Percentiles rank a stretch among this genome's conserved stretches.
phyloP scores from a whole-genome alignment of 768 basidiomycete species.

The Holtermannia corniformis region DNA sequence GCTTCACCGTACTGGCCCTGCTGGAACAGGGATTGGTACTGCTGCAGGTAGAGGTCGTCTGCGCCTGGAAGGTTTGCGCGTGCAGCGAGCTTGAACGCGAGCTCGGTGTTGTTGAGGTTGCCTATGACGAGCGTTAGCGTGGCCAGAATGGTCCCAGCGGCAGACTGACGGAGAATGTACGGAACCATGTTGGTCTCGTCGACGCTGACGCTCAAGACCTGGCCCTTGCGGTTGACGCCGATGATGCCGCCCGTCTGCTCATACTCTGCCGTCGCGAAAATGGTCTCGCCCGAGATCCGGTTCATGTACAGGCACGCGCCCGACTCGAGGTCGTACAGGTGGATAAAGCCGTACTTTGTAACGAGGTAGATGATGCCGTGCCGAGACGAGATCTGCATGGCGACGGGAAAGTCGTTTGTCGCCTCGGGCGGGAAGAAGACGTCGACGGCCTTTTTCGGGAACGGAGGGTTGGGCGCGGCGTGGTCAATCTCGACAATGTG shows the following conservation, averaged over 20 bases:
- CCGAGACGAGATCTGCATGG: constrained; percentile 96
- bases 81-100: constrained; percentile 95
- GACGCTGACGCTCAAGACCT: constrained; percentile 90
- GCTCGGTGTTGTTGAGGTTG: constrained; percentile 81
- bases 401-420: constrained; percentile 95
- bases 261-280: constrained; percentile 96
- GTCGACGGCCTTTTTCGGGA: constrained; percentile 94
- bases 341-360: constrained; percentile 98
- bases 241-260: constrained; percentile 91
- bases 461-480: constrained; percentile 78
- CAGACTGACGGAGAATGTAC: constrained; percentile 62
- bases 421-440: constrained; percentile 99
- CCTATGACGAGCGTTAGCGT: neutral
- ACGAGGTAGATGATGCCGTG: constrained; percentile 96
- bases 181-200: constrained; percentile 95
- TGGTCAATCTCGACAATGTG: constrained; percentile 99
- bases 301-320: constrained; percentile 99
- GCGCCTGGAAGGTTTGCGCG: constrained; percentile 94
- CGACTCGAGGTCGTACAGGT: constrained; percentile 94
- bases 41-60: constrained; percentile 88
- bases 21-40: constrained; percentile 84
- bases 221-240: constrained; percentile 98
- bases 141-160: neutral
- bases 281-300: constrained; percentile 97
- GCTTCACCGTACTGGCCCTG: constrained; percentile 84